These are phyloP conservation scores for Fistulinella staudtii DNA, from an alignment of 1,284 basidiomycete genomes.

Conservation along the genomic window DNA sequence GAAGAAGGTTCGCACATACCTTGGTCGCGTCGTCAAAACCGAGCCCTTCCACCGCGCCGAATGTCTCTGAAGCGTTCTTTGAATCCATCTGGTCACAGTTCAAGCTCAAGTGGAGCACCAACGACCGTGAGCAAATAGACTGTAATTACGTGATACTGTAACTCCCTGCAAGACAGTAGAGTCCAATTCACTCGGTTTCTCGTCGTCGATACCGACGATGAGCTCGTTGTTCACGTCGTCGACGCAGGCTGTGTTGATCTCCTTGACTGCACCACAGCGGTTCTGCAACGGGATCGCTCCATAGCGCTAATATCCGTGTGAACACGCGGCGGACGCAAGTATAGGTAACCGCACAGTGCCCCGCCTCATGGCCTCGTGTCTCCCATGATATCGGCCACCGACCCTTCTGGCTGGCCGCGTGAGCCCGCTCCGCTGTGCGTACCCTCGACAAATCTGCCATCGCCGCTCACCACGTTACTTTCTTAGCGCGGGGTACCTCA, in stretches of 20 bases:
- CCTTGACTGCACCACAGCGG: slow-evolving; percentile 2
- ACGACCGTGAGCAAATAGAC: slow-evolving; percentile 28
- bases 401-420: slow-evolving; percentile 38
- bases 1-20: slow-evolving; percentile 39
- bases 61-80: slow-evolving; percentile 26
- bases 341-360: slow-evolving; percentile 28
- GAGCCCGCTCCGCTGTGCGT: slow-evolving; percentile 43
- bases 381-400: slow-evolving; percentile 45
- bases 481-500: slow-evolving; percentile 60
- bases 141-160: slow-evolving; percentile 15
- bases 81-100: slow-evolving; percentile 19
- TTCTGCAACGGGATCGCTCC: slow-evolving; percentile 4
- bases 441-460: slow-evolving; percentile 7
- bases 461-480: slow-evolving; percentile 16
- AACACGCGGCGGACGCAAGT: slow-evolving; percentile 19
- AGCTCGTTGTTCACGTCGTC: slow-evolving; percentile 5
- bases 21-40: slow-evolving; percentile 77
- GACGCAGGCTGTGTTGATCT: slow-evolving; percentile 4
- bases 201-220: slow-evolving; percentile 16
- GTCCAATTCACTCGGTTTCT: neutral
- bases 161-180: slow-evolving; percentile 5
- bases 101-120: neutral
- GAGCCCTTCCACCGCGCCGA: slow-evolving; percentile 53
- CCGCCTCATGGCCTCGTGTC: slow-evolving; percentile 37
- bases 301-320: slow-evolving; percentile 27